A percentile compares a stretch with the other conserved stretches of the same genome.
Conservation (phyloP, 2,329 filamentous ascomycete species). For the Fonsecaea nubica region DNA sequence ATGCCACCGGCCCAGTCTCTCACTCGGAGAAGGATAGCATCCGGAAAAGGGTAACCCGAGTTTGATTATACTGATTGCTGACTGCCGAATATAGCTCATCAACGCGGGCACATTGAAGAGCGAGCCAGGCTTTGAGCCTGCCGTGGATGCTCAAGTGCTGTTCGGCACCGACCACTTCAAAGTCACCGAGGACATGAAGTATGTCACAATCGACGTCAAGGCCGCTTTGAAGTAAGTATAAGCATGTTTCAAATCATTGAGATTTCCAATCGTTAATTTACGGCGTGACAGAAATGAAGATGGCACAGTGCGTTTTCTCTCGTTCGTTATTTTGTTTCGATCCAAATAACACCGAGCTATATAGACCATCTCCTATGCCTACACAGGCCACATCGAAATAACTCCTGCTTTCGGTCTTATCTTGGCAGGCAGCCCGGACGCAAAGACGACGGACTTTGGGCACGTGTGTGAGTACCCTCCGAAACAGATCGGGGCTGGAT, state of each 20-base stretch:
- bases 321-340: background rate
- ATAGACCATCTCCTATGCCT: conserved; percentile 4
- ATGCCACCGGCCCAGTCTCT: background rate
- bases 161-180: conserved; percentile 10
- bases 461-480: conserved; percentile 1
- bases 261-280: background rate
- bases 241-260: background rate
- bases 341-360: background rate
- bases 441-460: conserved; percentile 3
- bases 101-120: conserved; percentile 4
- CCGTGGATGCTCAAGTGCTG: background rate
- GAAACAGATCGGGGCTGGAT: background rate
- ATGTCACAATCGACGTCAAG: background rate
- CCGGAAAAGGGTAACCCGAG: background rate
- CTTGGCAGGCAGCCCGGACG: background rate
- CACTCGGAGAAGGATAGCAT: background rate
- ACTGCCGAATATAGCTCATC: conserved; percentile 10
- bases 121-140: background rate
- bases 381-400: conserved; percentile 3
- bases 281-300: background rate
- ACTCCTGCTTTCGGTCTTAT: conserved; percentile 3
- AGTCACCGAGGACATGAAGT: conserved; percentile 5
- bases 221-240: conserved; percentile 7
- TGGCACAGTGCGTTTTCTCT: conserved; percentile 4
- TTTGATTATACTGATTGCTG: background rate